Evolutionary conservation across 257 asterid genomes (phyloP).

Genomic region (Orobanche coerulescens): DNA sequence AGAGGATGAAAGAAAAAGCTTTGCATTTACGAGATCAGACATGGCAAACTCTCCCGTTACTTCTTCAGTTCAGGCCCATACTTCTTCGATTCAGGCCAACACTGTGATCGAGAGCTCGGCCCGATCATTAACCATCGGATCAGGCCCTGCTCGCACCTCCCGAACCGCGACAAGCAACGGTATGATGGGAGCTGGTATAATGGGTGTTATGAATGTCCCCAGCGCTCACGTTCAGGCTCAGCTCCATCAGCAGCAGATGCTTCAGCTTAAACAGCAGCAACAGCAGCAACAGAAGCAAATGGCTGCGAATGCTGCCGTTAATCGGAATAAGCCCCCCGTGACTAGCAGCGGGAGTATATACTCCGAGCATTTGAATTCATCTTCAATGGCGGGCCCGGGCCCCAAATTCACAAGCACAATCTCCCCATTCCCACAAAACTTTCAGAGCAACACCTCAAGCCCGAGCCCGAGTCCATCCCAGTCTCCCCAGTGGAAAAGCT

Average conservation of each 20-base stretch:
- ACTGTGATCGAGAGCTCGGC: slow-evolving; percentile 51
- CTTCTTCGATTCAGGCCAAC: slow-evolving; percentile 28
- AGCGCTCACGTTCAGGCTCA: slow-evolving; percentile 58
- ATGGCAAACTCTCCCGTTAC: slow-evolving; percentile 19
- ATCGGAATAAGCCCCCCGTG: slow-evolving; percentile 40
- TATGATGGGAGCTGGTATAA: no score
- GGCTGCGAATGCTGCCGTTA: slow-evolving; percentile 29
- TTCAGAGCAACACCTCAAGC: slow-evolving; percentile 50
- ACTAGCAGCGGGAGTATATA: slow-evolving; percentile 43
- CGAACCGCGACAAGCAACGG: slow-evolving; percentile 34
- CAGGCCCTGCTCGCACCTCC: slow-evolving; percentile 39
- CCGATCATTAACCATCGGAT: slow-evolving; percentile 31
- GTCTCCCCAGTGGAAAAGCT: slow-evolving; percentile 75
- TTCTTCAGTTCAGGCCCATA: slow-evolving; percentile 28
- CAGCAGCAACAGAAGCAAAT: slow-evolving; percentile 41
- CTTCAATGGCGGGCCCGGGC: slow-evolving; percentile 37
- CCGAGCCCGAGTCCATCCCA: slow-evolving; percentile 53
- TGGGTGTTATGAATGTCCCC: slow-evolving; percentile 33
- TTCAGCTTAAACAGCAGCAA: slow-evolving; percentile 41
- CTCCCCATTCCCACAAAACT: slow-evolving; percentile 59
- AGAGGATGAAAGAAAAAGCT: slow-evolving; percentile 60
- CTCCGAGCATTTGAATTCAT: slow-evolving; percentile 55
- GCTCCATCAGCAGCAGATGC: slow-evolving; percentile 43
- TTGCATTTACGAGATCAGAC: not conserved
- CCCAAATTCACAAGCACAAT: slow-evolving; percentile 44